A percentile compares a stretch with the other conserved stretches of the same genome.
These are phyloP conservation scores for Fraxinus xanthoxyloides DNA, from an alignment of 305 asterid genomes.

Conservation along the genomic window DNA sequence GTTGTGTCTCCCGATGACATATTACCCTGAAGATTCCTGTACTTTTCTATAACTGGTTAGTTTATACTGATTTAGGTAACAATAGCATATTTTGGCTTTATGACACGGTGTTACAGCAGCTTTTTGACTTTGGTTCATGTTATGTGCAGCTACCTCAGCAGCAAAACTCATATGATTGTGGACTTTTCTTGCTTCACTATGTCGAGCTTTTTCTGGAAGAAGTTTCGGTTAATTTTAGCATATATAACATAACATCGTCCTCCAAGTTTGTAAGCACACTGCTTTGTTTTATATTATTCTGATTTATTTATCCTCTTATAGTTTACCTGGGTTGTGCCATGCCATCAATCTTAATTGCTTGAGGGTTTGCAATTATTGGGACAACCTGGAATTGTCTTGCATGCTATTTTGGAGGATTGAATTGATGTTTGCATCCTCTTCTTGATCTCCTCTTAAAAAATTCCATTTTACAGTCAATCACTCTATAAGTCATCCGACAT, in stretches of 20 bases:
- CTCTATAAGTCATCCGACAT: not conserved
- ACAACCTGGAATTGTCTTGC: not conserved
- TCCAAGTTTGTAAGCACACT: slow-evolving; percentile 66
- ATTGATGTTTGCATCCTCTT: not conserved
- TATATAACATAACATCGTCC: slow-evolving; percentile 60
- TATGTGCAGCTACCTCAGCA: slow-evolving; percentile 89
- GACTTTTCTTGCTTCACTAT: slow-evolving; percentile 92
- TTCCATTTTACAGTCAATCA: not conserved
- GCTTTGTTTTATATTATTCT: slow-evolving; percentile 15
- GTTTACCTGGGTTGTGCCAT: not conserved
- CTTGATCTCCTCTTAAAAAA: not conserved
- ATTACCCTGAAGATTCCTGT: slow-evolving; percentile 2
- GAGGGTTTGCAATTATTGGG: not conserved
- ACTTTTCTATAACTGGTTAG: not conserved
- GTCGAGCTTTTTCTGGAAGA: slow-evolving; percentile 87
- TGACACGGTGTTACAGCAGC: not conserved
- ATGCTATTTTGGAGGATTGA: not conserved
- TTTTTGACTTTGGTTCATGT: slow-evolving; percentile 29
- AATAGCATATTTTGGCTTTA: not conserved
- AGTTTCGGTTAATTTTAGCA: slow-evolving; percentile 59
- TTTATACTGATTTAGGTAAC: slow-evolving; percentile 9
- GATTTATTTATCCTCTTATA: not conserved
- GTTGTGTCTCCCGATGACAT: not conserved
- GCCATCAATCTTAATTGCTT: not conserved
- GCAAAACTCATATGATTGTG: slow-evolving; percentile 85